These are phyloP conservation scores for Aegle marmelos DNA, from an alignment of 345 rosid genomes.

Conservation along the genomic window DNA sequence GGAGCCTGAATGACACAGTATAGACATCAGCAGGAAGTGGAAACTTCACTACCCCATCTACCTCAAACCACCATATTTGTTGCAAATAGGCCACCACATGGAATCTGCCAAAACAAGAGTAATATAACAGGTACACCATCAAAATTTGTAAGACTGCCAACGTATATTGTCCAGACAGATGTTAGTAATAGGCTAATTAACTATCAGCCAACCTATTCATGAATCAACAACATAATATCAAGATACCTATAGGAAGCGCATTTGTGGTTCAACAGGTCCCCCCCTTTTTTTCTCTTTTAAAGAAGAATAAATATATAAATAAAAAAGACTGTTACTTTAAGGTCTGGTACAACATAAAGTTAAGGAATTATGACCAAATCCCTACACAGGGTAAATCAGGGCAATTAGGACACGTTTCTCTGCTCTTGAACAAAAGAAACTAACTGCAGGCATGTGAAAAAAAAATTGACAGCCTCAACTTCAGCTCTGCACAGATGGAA, in stretches of 20 bases:
- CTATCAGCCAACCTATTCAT: background rate
- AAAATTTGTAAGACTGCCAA: constrained; percentile 1
- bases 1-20: constrained; percentile 77
- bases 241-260: background rate
- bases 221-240: background rate
- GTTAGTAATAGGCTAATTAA: background rate
- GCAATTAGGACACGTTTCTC: background rate
- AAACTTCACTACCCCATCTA: constrained; percentile 75
- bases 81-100: constrained; percentile 77
- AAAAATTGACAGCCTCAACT: background rate
- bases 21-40: constrained; percentile 81
- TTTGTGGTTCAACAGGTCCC: background rate
- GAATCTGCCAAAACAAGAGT: constrained; percentile 48
- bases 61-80: constrained; percentile 98
- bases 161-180: background rate
- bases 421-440: background rate
- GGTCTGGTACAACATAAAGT: background rate
- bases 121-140: constrained; percentile 5
- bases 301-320: too few relatives aligned
- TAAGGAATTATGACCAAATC: background rate
- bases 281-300: too few relatives aligned
- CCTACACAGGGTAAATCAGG: background rate
- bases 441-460: background rate
- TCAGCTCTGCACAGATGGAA: background rate
- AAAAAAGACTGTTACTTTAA: background rate